Conservation (phyloP, 2,329 filamentous ascomycete genomes). For the Alternaria sp. region DNA sequence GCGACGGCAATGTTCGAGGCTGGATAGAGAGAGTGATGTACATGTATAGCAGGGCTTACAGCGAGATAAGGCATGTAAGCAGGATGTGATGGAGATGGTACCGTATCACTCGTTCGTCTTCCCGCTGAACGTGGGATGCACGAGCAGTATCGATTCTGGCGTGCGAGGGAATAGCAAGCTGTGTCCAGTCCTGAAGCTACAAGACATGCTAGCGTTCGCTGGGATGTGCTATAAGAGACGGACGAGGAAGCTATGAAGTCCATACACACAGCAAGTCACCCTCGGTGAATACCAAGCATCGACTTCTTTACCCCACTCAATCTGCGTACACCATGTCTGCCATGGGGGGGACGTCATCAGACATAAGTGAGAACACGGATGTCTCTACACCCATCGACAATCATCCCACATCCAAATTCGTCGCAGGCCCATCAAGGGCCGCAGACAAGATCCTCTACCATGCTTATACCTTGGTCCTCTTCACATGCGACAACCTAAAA, state of each 20-base stretch:
- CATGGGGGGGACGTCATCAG: not conserved
- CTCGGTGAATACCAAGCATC: not conserved
- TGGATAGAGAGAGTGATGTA: no score
- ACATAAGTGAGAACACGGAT: not conserved
- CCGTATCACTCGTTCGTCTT: no score
- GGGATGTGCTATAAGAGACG: not conserved
- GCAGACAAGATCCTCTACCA: not conserved
- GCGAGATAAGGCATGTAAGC: no score
- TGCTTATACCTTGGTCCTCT: conserved; percentile 5
- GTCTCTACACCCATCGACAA: not conserved
- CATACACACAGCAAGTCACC: not conserved
- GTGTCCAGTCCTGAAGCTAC: no score
- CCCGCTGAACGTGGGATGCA: no score
- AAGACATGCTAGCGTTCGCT: not conserved
- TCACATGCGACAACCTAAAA: conserved; percentile 10
- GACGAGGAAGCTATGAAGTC: no score
- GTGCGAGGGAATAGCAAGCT: no score
- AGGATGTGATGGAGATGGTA: no score
- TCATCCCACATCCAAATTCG: not conserved
- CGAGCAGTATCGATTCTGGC: no score
- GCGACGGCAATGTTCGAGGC: no score
- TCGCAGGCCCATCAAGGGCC: not conserved
- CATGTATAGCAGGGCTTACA: no score
- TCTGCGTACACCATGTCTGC: not conserved
- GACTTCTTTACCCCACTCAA: not conserved